phyloP scores from a whole-genome alignment of 257 asterid genomes.

The Jacaranda copaia region DNA sequence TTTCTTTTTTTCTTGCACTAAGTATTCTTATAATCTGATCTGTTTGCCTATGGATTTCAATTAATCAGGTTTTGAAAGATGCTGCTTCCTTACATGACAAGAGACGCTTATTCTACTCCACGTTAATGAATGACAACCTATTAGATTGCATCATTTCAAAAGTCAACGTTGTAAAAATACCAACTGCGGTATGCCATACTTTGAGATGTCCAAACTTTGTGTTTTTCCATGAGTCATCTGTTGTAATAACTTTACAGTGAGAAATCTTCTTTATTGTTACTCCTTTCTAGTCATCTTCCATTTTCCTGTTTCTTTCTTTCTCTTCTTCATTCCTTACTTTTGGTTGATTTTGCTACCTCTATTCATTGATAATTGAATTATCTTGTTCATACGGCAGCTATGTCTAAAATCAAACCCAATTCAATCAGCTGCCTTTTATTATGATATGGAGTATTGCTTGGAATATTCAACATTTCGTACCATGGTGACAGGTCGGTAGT shows the following conservation, averaged over 20 bases:
- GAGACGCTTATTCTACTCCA: slow-evolving; percentile 84
- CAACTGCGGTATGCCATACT: slow-evolving; percentile 57
- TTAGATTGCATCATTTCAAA: slow-evolving; percentile 88
- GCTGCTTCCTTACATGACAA: slow-evolving; percentile 68
- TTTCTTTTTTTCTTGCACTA: neutral
- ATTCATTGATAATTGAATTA: slow-evolving; percentile 22
- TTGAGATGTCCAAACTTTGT: neutral
- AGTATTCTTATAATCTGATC: neutral
- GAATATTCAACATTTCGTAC: slow-evolving; percentile 83
- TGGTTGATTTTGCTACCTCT: slow-evolving; percentile 26
- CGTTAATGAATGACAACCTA: slow-evolving; percentile 72
- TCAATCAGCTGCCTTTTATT: slow-evolving; percentile 67
- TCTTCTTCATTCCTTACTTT: neutral
- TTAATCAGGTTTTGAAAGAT: slow-evolving; percentile 70
- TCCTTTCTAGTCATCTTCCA: neutral
- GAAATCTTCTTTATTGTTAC: neutral
- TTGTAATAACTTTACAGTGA: neutral
- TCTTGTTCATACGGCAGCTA: slow-evolving; percentile 48
- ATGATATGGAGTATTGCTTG: slow-evolving; percentile 87
- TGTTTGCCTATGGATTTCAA: slow-evolving; percentile 4
- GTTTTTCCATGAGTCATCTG: neutral
- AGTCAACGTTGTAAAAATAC: slow-evolving; percentile 60
- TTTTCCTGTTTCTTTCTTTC: neutral
- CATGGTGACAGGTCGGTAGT: slow-evolving; percentile 58
- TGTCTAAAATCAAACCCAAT: slow-evolving; percentile 42